phyloP scores from a whole-genome alignment of 148 eudicot genomes.

The Vaccinium darrowii region DNA sequence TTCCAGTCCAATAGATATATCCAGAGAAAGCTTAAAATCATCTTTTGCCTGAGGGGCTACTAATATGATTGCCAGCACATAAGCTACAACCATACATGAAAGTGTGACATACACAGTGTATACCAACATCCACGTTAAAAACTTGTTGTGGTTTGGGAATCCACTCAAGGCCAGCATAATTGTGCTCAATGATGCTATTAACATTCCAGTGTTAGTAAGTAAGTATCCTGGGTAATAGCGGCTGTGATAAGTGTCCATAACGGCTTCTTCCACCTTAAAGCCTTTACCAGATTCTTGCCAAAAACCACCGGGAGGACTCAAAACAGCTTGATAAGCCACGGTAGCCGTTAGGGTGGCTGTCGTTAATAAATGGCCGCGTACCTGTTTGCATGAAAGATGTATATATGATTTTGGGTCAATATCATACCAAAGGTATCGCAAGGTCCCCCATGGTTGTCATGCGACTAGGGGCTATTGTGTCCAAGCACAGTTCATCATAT shows the following conservation, averaged over 20 bases:
- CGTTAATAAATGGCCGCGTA: not conserved
- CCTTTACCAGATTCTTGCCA: not conserved
- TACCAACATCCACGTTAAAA: not conserved
- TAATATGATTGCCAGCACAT: not conserved
- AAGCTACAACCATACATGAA: not conserved
- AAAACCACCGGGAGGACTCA: constrained; percentile 10
- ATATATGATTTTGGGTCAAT: not conserved
- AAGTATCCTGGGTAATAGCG: not conserved
- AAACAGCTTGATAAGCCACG: not conserved
- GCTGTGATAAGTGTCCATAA: not conserved
- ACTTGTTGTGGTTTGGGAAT: not conserved
- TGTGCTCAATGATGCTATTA: not conserved
- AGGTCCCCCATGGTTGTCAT: no score
- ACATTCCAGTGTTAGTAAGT: not conserved
- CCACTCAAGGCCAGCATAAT: constrained; percentile 5
- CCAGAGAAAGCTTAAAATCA: not conserved
- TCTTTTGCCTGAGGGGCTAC: not conserved
- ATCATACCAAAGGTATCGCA: no score
- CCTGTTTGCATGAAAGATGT: not conserved
- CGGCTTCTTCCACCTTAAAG: not conserved
- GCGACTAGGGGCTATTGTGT: no score
- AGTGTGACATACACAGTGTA: not conserved
- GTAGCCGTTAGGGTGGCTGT: not conserved
- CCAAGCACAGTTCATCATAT: no score
- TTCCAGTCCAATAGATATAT: not conserved